Conservation (phyloP, 1,284 basidiomycete species). For the Marasmius oreades region DNA sequence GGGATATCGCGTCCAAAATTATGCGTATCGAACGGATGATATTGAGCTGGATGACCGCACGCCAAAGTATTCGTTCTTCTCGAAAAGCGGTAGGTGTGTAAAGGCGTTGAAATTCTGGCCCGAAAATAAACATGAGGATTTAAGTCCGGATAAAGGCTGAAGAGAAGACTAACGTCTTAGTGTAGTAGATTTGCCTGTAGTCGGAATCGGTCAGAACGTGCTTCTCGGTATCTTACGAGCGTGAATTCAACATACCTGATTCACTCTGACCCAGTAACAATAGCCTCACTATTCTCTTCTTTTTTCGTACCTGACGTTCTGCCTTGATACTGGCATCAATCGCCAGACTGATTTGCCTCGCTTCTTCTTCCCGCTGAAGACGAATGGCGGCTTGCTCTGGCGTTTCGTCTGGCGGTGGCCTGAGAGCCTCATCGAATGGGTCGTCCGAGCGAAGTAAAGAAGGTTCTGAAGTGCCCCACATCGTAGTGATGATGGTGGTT, state of each 20-base stretch:
- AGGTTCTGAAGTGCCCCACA: slow-evolving; percentile 2
- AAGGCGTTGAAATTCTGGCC: slow-evolving; percentile 70
- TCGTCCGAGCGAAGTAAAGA: slow-evolving; percentile 34
- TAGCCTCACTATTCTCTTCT: slow-evolving; percentile 61
- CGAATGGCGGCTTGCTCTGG: slow-evolving; percentile 49
- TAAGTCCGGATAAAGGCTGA: slow-evolving; percentile 2
- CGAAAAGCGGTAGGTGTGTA: slow-evolving; percentile 76
- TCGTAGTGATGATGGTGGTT: slow-evolving; percentile 5
- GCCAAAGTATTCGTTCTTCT: slow-evolving; percentile 72
- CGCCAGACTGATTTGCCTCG: slow-evolving; percentile 53
- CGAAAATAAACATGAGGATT: slow-evolving; percentile 10
- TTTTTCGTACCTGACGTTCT: slow-evolving; percentile 57
- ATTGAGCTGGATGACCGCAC: slow-evolving; percentile 77
- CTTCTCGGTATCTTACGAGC: slow-evolving; percentile 4
- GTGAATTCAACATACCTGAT: slow-evolving; percentile 46
- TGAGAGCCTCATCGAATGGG: slow-evolving; percentile 61
- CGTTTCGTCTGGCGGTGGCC: slow-evolving; percentile 61
- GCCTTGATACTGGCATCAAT: slow-evolving; percentile 67
- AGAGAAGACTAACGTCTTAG: slow-evolving; percentile 55
- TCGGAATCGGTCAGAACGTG: slow-evolving; percentile 2
- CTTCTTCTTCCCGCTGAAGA: slow-evolving; percentile 57
- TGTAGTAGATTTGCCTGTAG: slow-evolving; percentile 68
- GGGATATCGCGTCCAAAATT: slow-evolving; percentile 62
- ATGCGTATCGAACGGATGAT: slow-evolving; percentile 70
- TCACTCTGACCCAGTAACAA: slow-evolving; percentile 73